Evolutionary conservation across 2,329 filamentous ascomycete species (phyloP).

Genomic region (Pseudocercospora crystallina): DNA sequence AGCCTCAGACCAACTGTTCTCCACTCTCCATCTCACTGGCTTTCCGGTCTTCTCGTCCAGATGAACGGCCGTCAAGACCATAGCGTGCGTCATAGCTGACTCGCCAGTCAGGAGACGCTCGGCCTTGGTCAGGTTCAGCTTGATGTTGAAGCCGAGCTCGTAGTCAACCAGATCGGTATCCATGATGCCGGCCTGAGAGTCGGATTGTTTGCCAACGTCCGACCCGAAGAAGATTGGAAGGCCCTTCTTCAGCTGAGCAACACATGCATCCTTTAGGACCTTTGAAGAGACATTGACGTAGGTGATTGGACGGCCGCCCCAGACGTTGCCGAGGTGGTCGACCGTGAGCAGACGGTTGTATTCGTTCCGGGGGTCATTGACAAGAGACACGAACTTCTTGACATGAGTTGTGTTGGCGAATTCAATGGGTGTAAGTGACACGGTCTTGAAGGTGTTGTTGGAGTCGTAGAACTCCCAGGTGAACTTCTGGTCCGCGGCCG

Average conservation of each 20-base stretch:
- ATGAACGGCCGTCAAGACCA: slow-evolving; percentile 87
- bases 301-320: slow-evolving; percentile 70
- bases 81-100: slow-evolving; percentile 85
- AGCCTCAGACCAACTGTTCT: slow-evolving; percentile 77
- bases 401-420: slow-evolving; percentile 71
- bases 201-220: slow-evolving; percentile 81
- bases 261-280: slow-evolving; percentile 69
- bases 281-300: slow-evolving; percentile 81
- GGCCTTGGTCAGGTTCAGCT: slow-evolving; percentile 72
- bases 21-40: slow-evolving; percentile 76
- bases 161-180: slow-evolving; percentile 76
- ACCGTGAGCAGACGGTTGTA: slow-evolving; percentile 74
- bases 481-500: slow-evolving; percentile 67
- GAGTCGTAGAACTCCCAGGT: slow-evolving; percentile 78
- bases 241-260: slow-evolving; percentile 75
- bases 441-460: slow-evolving; percentile 61
- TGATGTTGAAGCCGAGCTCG: slow-evolving; percentile 77
- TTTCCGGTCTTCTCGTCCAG: slow-evolving; percentile 63
- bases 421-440: slow-evolving; percentile 65
- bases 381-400: slow-evolving; percentile 72
- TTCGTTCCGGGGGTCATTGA: slow-evolving; percentile 80
- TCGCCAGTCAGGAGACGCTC: slow-evolving; percentile 72
- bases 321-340: slow-evolving; percentile 75
- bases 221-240: slow-evolving; percentile 85
- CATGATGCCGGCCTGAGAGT: slow-evolving; percentile 70